phyloP scores from a whole-genome alignment of 345 rosid genomes.

The Populus nigra region DNA sequence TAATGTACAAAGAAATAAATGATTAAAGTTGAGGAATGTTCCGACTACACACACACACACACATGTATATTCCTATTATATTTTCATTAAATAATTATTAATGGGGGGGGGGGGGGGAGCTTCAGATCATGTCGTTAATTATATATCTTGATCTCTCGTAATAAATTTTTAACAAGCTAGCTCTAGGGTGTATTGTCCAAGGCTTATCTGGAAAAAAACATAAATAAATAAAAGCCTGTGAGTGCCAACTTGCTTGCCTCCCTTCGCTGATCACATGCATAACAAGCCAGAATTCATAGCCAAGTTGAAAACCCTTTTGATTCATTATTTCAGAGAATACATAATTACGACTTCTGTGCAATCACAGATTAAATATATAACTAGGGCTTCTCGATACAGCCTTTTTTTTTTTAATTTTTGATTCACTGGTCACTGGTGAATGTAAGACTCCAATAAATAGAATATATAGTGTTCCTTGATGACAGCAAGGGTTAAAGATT shows the following conservation, averaged over 20 bases:
- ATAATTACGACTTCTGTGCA: neutral
- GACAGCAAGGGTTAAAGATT: neutral
- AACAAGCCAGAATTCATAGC: no score
- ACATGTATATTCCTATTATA: neutral
- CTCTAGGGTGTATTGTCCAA: no score
- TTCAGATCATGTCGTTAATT: no score
- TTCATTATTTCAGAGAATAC: neutral
- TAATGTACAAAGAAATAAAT: neutral
- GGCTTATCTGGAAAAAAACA: no score
- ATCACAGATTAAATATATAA: neutral
- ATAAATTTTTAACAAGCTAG: no score
- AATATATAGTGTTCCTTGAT: neutral
- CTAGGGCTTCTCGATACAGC: neutral
- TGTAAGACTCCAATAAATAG: neutral
- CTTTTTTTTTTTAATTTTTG: neutral
- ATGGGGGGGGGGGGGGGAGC: neutral
- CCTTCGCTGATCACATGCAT: no score
- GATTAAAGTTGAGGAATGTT: slow-evolving; percentile 9
- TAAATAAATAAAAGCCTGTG: no score
- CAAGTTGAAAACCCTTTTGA: neutral
- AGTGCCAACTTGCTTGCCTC: no score
- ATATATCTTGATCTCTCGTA: no score
- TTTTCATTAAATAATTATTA: neutral
- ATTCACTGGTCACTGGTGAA: neutral
- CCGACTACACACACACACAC: neutral